These are phyloP conservation scores for Sambucus nigra DNA, from an alignment of 129 eudicot species.

Conservation along the genomic window DNA sequence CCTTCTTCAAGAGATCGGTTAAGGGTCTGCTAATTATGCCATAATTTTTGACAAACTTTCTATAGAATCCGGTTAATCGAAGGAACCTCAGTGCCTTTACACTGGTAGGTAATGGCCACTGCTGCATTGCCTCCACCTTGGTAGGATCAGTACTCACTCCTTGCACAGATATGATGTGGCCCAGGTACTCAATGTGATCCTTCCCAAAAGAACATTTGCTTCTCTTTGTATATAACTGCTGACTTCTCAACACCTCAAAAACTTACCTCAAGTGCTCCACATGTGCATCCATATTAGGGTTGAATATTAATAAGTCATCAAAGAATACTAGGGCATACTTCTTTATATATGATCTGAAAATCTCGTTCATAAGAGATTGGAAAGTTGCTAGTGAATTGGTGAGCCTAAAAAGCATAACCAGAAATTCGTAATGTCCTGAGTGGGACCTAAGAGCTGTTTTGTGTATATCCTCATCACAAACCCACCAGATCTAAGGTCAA, in stretches of 20 bases:
- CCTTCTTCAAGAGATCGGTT: background rate
- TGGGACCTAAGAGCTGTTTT: slow-evolving; percentile 2
- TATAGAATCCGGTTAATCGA: background rate
- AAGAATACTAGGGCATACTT: background rate
- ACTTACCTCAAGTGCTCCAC: background rate
- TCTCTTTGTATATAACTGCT: background rate
- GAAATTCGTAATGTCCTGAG: background rate
- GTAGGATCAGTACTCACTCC: background rate
- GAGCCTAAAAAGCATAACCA: background rate
- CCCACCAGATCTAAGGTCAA: background rate
- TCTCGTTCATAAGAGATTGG: background rate
- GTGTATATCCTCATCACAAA: background rate
- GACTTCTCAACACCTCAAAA: background rate
- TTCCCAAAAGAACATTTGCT: background rate
- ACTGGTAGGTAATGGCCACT: background rate
- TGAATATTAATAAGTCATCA: background rate
- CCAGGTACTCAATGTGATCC: background rate
- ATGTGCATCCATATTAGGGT: background rate
- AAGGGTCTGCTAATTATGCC: background rate
- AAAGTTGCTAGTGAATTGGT: slow-evolving; percentile 1
- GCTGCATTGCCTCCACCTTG: background rate
- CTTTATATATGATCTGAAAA: background rate
- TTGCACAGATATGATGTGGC: background rate
- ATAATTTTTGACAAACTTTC: background rate
- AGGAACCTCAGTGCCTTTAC: background rate